Conservation (phyloP, 106 monocot genomes). For the Hemerocallis citrina region DNA sequence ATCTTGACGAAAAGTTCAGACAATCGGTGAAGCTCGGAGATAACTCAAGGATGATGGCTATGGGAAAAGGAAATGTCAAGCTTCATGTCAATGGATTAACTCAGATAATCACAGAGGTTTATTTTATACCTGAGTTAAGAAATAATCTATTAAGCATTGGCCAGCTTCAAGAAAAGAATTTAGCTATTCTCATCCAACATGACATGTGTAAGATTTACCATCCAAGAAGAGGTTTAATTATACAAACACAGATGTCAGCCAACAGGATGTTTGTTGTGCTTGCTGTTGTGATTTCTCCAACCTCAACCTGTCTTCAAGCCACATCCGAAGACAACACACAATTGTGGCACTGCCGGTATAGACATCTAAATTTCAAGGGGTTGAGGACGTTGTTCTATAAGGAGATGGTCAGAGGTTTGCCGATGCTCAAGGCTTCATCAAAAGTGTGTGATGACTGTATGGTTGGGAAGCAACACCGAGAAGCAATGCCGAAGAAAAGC, state of each 20-base stretch:
- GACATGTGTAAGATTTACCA: neutral
- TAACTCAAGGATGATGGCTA: neutral
- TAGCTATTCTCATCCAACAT: neutral
- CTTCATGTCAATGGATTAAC: neutral
- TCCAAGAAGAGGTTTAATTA: neutral
- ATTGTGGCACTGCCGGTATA: neutral
- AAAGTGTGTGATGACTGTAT: neutral
- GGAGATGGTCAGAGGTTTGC: neutral
- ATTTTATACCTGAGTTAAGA: neutral
- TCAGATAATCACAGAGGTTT: neutral
- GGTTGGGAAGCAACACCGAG: slow-evolving; percentile 1
- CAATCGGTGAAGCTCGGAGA: neutral
- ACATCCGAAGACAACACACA: neutral
- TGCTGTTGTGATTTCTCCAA: neutral
- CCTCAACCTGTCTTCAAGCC: neutral
- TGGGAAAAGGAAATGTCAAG: neutral
- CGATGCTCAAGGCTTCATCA: too few species aligned
- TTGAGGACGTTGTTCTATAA: neutral
- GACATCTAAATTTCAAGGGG: neutral
- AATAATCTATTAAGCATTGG: slow-evolving; percentile 1
- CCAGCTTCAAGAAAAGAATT: neutral
- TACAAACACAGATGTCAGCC: neutral
- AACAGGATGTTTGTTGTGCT: neutral
- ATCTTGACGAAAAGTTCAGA: neutral
- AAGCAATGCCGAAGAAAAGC: neutral